Conservation (phyloP, 2,329 filamentous ascomycete genomes). For the Calonectria hongkongensis region DNA sequence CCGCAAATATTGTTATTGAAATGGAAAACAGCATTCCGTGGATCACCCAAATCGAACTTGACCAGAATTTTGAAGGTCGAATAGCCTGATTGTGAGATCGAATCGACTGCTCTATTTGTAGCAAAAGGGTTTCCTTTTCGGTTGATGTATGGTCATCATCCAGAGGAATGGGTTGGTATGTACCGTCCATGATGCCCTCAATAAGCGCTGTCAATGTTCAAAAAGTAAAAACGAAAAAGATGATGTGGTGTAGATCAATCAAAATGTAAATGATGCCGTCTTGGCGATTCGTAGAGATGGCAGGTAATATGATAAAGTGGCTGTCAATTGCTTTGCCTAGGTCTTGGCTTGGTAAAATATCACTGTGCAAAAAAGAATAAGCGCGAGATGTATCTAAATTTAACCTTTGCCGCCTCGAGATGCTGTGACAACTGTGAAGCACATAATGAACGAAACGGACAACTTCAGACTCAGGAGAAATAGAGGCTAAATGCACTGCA, state of each 20-base stretch:
- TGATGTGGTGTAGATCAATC: too few species aligned
- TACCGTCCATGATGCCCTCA: neutral
- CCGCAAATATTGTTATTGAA: slow-evolving; percentile 43
- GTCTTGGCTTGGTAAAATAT: neutral
- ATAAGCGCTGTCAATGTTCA: neutral
- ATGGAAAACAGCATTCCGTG: slow-evolving; percentile 41
- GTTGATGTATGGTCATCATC: slow-evolving; percentile 42
- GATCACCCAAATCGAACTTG: slow-evolving; percentile 38
- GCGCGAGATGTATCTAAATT: neutral
- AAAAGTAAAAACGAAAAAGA: neutral
- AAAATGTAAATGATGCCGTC: neutral
- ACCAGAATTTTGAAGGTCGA: neutral
- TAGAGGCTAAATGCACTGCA: slow-evolving; percentile 1
- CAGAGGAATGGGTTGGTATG: slow-evolving; percentile 30
- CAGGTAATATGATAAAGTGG: neutral
- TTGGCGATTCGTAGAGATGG: neutral
- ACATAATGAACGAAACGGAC: neutral
- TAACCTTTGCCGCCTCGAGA: neutral
- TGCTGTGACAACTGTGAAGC: slow-evolving; percentile 12
- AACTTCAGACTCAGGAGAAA: slow-evolving; percentile 8
- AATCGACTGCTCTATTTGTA: slow-evolving; percentile 19
- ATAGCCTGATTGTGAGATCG: neutral
- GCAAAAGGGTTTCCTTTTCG: slow-evolving; percentile 42
- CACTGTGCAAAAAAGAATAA: neutral
- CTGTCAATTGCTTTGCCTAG: neutral